phyloP scores from a whole-genome alignment of 1,284 basidiomycete genomes.

The Cutaneotrichosporon mucoides region DNA sequence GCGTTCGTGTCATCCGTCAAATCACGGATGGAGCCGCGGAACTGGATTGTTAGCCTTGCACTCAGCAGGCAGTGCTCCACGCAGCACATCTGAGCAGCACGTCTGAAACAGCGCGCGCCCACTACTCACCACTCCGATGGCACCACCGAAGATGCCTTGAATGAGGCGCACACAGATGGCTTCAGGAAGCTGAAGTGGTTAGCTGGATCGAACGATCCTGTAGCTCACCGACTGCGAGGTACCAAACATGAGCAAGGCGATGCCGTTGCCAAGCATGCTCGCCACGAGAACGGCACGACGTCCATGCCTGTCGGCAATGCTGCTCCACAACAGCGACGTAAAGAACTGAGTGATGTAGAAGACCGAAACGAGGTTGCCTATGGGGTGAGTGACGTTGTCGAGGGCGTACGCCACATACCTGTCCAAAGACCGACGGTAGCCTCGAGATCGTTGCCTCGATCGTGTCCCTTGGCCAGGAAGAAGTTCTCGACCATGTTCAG shows the following conservation, averaged over 20 bases:
- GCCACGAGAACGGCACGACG: conserved; percentile 77
- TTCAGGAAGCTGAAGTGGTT: conserved; percentile 65
- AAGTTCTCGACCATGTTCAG: conserved; percentile 83
- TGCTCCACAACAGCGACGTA: conserved; percentile 89
- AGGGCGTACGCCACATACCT: conserved; percentile 21
- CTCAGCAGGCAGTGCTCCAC: too few relatives aligned
- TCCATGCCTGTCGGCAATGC: conserved; percentile 86
- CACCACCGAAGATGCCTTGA: conserved; percentile 95
- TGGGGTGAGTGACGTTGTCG: conserved; percentile 8
- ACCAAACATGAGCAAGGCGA: conserved; percentile 63
- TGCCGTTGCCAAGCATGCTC: conserved; percentile 72
- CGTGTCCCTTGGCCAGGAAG: conserved; percentile 31
- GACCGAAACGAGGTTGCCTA: conserved; percentile 50
- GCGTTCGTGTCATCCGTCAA: conserved; percentile 79
- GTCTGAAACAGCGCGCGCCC: neutral
- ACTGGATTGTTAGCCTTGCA: conserved; percentile 24
- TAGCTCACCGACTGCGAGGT: conserved; percentile 61
- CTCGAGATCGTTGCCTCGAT: conserved; percentile 41
- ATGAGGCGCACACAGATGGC: conserved; percentile 84
- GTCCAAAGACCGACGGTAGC: conserved; percentile 48
- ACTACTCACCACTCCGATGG: conserved; percentile 74
- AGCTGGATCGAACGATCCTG: conserved; percentile 50
- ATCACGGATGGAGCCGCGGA: conserved; percentile 74
- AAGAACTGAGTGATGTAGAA: conserved; percentile 64
- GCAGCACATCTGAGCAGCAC: too few relatives aligned